Evolutionary conservation across 805 yeast species (phyloP).

Genomic region (Lipomyces mesembrius): DNA sequence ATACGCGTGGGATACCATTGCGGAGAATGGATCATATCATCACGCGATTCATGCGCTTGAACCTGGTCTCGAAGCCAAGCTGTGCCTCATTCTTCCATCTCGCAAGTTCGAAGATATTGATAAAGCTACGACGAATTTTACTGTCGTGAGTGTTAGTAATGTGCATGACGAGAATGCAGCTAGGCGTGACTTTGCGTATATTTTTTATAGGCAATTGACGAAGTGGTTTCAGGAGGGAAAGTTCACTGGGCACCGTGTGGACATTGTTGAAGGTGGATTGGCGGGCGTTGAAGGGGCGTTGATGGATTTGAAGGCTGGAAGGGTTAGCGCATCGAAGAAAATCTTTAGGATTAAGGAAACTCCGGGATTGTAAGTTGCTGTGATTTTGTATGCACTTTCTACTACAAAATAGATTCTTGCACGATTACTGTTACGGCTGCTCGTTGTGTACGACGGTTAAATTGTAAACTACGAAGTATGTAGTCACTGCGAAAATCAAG

Average conservation of each 20-base stretch:
- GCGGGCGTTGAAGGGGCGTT: constrained; percentile 12
- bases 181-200: constrained; percentile 16
- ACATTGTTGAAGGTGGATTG: constrained; percentile 14
- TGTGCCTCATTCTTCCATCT: constrained; percentile 14
- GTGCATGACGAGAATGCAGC: constrained; percentile 9
- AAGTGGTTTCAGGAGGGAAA: constrained; percentile 17
- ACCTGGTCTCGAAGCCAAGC: background rate
- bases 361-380: constrained; percentile 17
- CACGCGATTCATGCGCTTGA: constrained; percentile 13
- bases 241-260: constrained; percentile 18
- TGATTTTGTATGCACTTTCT: too few relatives aligned
- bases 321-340: constrained; percentile 15
- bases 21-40: constrained; percentile 15
- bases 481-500: background rate
- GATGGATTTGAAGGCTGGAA: constrained; percentile 1
- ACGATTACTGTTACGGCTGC: too few relatives aligned
- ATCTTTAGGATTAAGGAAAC: constrained; percentile 23
- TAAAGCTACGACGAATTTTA: background rate
- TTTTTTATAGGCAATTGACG: constrained; percentile 5
- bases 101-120: constrained; percentile 2
- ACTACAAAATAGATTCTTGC: too few relatives aligned
- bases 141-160: background rate
- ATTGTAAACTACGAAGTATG: too few relatives aligned
- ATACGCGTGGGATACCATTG: constrained; percentile 17
- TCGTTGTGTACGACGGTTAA: too few relatives aligned